Percentiles rank a stretch among this genome's conserved stretches.
Evolutionary conservation across 2,329 filamentous ascomycete species (phyloP).

Genomic region (Oidium heveae): DNA sequence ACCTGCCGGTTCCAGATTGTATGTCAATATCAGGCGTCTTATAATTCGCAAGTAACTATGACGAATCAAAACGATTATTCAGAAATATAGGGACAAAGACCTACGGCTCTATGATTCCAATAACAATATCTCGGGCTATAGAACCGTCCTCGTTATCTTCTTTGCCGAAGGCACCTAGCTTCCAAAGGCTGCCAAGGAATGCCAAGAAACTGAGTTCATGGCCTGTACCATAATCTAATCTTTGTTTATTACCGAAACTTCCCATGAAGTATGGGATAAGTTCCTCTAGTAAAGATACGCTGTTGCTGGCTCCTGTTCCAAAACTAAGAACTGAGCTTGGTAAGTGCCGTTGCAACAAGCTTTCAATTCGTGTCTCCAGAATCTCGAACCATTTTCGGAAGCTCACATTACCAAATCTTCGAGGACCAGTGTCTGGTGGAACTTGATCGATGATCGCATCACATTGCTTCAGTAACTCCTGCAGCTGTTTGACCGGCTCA

Average conservation of each 20-base stretch:
- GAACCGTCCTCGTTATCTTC: conserved; percentile 21
- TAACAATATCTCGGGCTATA: conserved; percentile 54
- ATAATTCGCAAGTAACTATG: conserved; percentile 54
- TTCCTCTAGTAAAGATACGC: conserved; percentile 33
- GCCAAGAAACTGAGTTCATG: conserved; percentile 90
- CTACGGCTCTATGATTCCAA: conserved; percentile 62
- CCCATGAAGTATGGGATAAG: conserved; percentile 59
- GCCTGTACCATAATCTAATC: conserved; percentile 86
- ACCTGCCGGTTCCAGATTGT: conserved; percentile 82
- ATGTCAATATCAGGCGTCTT: conserved; percentile 62
- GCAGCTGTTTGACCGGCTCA: conserved; percentile 31
- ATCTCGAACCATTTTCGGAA: conserved; percentile 65
- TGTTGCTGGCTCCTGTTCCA: conserved; percentile 4
- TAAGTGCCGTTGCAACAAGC: conserved; percentile 31
- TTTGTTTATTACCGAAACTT: conserved; percentile 64
- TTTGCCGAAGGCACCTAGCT: conserved; percentile 53
- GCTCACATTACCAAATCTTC: conserved; percentile 77
- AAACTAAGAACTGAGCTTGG: conserved; percentile 19
- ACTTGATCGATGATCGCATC: conserved; percentile 46
- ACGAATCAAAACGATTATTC: conserved; percentile 2
- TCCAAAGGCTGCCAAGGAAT: conserved; percentile 78
- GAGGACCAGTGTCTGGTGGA: conserved; percentile 62
- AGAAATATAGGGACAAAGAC: conserved; percentile 14
- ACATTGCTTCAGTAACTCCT: conserved; percentile 37
- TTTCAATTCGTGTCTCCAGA: conserved; percentile 31